Conservation (phyloP, 1,139 yeast species). For the Saccharomyces hybrid region DNA sequence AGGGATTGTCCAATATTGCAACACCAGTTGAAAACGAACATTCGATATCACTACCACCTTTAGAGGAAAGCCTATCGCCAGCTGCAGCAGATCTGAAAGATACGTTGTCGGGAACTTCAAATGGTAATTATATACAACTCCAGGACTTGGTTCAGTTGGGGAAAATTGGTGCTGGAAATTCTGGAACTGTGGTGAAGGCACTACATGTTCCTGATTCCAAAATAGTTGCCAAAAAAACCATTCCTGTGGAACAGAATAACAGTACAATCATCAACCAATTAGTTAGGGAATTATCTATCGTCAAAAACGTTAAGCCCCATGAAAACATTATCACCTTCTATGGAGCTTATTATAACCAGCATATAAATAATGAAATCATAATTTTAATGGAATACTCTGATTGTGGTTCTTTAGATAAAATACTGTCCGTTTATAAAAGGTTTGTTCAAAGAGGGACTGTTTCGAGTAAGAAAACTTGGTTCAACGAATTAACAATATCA, state of each 20-base stretch:
- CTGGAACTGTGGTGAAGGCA: slow-evolving; percentile 87
- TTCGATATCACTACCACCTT: background rate
- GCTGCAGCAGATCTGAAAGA: background rate
- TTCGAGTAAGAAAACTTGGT: slow-evolving; percentile 36
- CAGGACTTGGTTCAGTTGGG: slow-evolving; percentile 67
- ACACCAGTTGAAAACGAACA: background rate
- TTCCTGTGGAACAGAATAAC: slow-evolving; percentile 73
- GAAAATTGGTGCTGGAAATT: slow-evolving; percentile 85
- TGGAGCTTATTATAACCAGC: slow-evolving; percentile 58
- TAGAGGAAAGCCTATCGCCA: background rate
- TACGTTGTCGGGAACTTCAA: background rate
- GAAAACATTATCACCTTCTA: slow-evolving; percentile 82
- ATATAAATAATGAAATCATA: slow-evolving; percentile 35
- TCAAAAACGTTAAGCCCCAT: slow-evolving; percentile 77
- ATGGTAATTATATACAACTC: slow-evolving; percentile 9
- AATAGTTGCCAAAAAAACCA: slow-evolving; percentile 84
- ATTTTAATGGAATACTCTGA: slow-evolving; percentile 96
- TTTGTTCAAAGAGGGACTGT: slow-evolving; percentile 12
- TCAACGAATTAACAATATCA: slow-evolving; percentile 62
- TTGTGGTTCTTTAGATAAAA: slow-evolving; percentile 84
- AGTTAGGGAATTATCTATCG: slow-evolving; percentile 75
- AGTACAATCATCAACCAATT: slow-evolving; percentile 78
- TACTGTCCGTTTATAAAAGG: slow-evolving; percentile 39
- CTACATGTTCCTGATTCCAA: slow-evolving; percentile 82
- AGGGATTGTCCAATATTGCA: background rate